These are phyloP conservation scores for Sporothrix euskadiensis DNA, from an alignment of 2,329 filamentous ascomycete species.

Conservation along the genomic window DNA sequence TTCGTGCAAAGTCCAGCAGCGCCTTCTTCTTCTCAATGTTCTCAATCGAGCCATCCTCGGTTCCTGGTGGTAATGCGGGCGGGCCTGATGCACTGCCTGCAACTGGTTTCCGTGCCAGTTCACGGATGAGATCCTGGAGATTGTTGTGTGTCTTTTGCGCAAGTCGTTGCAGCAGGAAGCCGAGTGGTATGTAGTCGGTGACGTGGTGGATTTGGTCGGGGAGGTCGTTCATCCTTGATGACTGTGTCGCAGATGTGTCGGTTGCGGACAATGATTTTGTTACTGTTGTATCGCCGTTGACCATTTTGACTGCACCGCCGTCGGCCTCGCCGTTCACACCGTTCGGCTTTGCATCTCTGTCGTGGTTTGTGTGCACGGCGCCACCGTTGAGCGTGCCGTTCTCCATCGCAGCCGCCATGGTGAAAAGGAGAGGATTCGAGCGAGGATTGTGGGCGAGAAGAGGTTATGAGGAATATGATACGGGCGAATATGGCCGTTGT, in stretches of 20 bases:
- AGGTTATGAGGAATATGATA: neutral
- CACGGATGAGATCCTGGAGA: constrained; percentile 67
- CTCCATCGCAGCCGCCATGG: constrained; percentile 35
- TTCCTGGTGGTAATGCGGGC: constrained; percentile 33
- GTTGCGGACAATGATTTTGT: constrained; percentile 26
- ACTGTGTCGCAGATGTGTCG: constrained; percentile 17
- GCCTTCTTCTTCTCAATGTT: constrained; percentile 75
- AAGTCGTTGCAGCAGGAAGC: constrained; percentile 71
- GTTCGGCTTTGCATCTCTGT: constrained; percentile 46
- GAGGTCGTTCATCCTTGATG: constrained; percentile 53
- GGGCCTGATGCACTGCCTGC: constrained; percentile 46
- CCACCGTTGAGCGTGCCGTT: constrained; percentile 53
- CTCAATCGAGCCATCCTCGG: constrained; percentile 60
- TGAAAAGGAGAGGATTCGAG: neutral
- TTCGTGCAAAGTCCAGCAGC: constrained; percentile 75
- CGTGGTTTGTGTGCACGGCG: constrained; percentile 55
- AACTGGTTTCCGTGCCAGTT: constrained; percentile 68
- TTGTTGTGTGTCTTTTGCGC: constrained; percentile 82
- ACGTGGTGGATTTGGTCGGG: constrained; percentile 69
- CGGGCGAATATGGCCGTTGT: neutral
- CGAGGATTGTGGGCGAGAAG: neutral
- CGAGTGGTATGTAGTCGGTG: constrained; percentile 73
- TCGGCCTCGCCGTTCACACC: constrained; percentile 12
- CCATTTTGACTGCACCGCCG: neutral
- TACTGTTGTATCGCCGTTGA: constrained; percentile 9